Base-by-base conservation (phyloP, 805 yeast genomes). In the Teunomyces gatunensis region DNA sequence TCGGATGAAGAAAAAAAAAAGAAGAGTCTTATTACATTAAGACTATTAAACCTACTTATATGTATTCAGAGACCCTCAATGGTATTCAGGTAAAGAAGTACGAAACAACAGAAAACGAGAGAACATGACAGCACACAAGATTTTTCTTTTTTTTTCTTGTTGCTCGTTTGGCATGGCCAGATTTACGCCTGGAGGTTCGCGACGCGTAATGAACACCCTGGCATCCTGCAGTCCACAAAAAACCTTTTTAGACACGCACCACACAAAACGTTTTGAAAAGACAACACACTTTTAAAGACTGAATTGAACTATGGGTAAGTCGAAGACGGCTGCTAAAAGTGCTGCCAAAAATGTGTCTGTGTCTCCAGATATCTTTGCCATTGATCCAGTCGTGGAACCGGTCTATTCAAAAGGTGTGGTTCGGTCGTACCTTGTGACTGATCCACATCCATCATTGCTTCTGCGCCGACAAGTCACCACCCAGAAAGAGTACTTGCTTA, bases 391-490 rank as follows among this genome's bases (percentile, higher is more conserved):
- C 25, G 60, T 74, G 46, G 64, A 50, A 11, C 67, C 64, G 6
- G 54, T 44, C 21, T 66, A 49, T 43, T 71, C 67, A 48, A 58
- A 78, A 39, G 91, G 90, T 39, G 68, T 67, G 4, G 55, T 62
- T 35, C 77, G 92, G 57, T 73, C 79, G 6, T 87, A 69, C 61
- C 61, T 85, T 21, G 68, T 78, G 29, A 73, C 86, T 17, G 74
- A 74, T 6, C 78, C 86, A 4, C 65, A 81, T 1, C 63, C 65
- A 1, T 54, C 65, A 6, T 58, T 78, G 20, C 51, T 68, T 17
- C 61, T 63, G 4, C 56, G 71, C 42, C 47, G 51, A 21, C 56
- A 59, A 42, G 35, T 53, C 30, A 35, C 56, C 12, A 48, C 57
- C 39, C 11, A 40, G 39, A 47, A 55, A 40, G 75, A 69, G 47